phyloP scores from a whole-genome alignment of 306 rosid genomes.

The Acacia acuminata region DNA sequence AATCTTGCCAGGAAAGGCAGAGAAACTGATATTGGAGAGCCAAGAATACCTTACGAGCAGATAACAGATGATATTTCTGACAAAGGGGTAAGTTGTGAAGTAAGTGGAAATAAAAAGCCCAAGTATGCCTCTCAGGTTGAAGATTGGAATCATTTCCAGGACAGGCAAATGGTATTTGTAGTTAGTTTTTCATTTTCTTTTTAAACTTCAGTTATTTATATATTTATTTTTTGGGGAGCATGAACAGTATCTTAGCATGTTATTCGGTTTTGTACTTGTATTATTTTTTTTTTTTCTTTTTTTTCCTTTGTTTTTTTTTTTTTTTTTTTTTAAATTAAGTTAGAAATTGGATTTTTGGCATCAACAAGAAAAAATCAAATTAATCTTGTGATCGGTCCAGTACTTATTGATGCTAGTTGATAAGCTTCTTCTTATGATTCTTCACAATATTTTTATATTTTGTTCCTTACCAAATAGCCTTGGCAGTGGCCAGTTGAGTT shows the following conservation, averaged over 20 bases:
- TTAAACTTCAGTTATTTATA: not conserved
- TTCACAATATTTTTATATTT: no score
- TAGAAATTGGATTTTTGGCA: not conserved
- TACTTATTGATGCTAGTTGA: not conserved
- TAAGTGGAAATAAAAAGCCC: conserved; percentile 36
- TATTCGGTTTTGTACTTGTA: not conserved
- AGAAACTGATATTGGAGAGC: conserved; percentile 37
- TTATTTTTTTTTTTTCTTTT: not conserved
- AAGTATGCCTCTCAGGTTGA: conserved; percentile 37
- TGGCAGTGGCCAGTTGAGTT: not conserved
- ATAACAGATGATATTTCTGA: conserved; percentile 24
- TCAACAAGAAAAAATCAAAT: not conserved
- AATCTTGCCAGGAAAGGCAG: conserved; percentile 33
- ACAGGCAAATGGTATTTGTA: conserved; percentile 46
- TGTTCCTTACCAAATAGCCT: not conserved
- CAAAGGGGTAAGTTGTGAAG: conserved; percentile 42
- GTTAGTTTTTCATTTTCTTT: not conserved
- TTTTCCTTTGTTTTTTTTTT: not conserved
- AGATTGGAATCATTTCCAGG: conserved; percentile 34
- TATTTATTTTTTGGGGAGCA: not conserved
- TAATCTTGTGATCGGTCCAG: not conserved
- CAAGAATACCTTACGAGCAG: conserved; percentile 33
- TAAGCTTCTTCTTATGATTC: not conserved
- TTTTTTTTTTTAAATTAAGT: not conserved
- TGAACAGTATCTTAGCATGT: not conserved